Conservation (phyloP, 2,329 filamentous ascomycete genomes). For the Cercospora sesami region DNA sequence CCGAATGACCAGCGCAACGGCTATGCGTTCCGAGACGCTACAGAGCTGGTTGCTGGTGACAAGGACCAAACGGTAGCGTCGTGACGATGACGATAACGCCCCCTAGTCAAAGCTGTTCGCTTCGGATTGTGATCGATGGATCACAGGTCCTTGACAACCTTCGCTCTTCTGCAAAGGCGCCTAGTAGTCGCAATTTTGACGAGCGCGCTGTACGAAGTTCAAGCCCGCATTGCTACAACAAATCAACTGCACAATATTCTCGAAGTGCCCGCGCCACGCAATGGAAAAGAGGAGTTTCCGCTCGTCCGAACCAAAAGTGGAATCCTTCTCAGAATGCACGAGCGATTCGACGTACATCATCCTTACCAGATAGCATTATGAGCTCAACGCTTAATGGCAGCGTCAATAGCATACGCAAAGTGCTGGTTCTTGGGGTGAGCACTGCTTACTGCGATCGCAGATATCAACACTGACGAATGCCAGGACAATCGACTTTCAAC, state of each 20-base stretch:
- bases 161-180: neutral
- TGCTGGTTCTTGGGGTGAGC: constrained; percentile 28
- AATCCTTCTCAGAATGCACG: neutral
- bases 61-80: neutral
- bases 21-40: neutral
- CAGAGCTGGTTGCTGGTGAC: neutral
- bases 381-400: neutral
- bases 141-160: neutral
- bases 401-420: constrained; percentile 14
- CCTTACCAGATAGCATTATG: neutral
- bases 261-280: neutral
- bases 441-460: neutral
- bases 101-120: neutral
- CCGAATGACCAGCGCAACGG: neutral
- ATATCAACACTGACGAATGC: constrained; percentile 1
- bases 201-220: neutral
- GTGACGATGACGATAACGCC: neutral
- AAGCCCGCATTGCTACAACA: neutral
- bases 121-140: neutral
- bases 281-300: constrained; percentile 18
- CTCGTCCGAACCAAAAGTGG: constrained; percentile 16
- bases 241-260: neutral
- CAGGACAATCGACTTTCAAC: constrained; percentile 28
- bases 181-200: neutral
- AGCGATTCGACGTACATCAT: neutral